phyloP scores from a whole-genome alignment of 345 rosid genomes.

The Populus davidiana region DNA sequence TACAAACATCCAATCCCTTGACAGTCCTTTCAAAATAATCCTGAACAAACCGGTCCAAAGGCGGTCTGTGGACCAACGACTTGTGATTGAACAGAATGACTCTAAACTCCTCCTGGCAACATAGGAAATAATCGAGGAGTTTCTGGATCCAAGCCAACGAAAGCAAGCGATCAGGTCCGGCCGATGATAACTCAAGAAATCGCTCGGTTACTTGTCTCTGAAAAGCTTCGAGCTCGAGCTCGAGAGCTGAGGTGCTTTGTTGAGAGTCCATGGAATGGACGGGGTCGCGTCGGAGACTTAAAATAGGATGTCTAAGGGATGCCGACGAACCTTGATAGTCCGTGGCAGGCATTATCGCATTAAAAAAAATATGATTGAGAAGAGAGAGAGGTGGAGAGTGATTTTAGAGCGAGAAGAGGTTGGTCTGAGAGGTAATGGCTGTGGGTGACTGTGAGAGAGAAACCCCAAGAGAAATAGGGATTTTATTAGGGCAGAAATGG shows the following conservation, averaged over 20 bases:
- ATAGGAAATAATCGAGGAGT: slow-evolving; percentile 54
- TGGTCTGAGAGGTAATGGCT: neutral
- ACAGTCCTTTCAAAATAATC: slow-evolving; percentile 41
- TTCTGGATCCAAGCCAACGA: slow-evolving; percentile 59
- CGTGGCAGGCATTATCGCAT: slow-evolving; percentile 29
- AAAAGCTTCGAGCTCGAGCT: slow-evolving; percentile 54
- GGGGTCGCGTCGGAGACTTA: slow-evolving; percentile 42
- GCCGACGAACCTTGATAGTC: slow-evolving; percentile 31
- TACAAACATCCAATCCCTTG: slow-evolving; percentile 48
- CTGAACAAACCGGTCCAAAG: slow-evolving; percentile 37
- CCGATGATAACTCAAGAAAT: slow-evolving; percentile 48
- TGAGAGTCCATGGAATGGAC: slow-evolving; percentile 41
- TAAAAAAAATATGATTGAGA: neutral
- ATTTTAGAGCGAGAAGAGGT: neutral
- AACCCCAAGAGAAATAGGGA: slow-evolving; percentile 9
- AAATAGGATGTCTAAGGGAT: slow-evolving; percentile 35
- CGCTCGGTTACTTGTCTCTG: slow-evolving; percentile 57
- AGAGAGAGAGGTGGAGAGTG: neutral
- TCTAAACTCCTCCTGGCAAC: slow-evolving; percentile 66
- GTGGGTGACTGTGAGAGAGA: neutral
- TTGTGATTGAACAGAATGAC: slow-evolving; percentile 42
- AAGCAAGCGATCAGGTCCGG: slow-evolving; percentile 40
- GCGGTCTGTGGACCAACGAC: slow-evolving; percentile 32
- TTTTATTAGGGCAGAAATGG: slow-evolving; percentile 2
- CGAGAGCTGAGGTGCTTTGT: slow-evolving; percentile 31